Evolutionary conservation across 768 basidiomycete species (phyloP), one percentile per base, ranked within the genome.

Genomic region (Candolleomyces eurysporus): DNA sequence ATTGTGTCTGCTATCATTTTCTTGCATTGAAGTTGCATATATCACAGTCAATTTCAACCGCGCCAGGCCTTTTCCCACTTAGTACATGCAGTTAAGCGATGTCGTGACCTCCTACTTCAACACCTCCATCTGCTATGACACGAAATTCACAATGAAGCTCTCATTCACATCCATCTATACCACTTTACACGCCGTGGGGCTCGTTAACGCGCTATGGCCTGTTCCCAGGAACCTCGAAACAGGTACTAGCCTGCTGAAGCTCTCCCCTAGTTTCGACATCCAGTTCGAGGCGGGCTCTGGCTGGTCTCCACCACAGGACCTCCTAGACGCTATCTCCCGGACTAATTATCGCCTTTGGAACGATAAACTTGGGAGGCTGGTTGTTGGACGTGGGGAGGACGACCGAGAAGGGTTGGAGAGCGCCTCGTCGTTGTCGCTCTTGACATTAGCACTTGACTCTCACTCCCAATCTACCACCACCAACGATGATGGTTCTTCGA

Each of bases 311-410:
- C 86, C 88, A 0, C 63, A 71, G 21, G 89, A 91, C 70, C 76
- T 91, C 48, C 61, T 76, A 19, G 81, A 79, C n/a, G 89, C 89
- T 45, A 78, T 85, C 30, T 50, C 69, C 7, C 82, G 81, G 48
- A 83, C 87, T 0, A 78, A 76, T 60, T 43, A 58, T 2, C 76
- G 69, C 62, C 64, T 89, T 26, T 58, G 66, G 17, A 79, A 74
- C 5, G 90, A 90, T 71, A 81, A 84, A 65, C 82, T 87, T 26
- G 78, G 81, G 61, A 75, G 84, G 13, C 82, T 91, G 43, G 77
- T 84, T 40, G 78, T 85, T 26, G 85, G 84, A 17, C 84, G 87
- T 52, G 87, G 87, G 3, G 70, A 79, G 3, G 76, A 74, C 7
- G 84, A 88, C 66, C 75, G 71, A 2, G 51, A 58, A 8, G 68